Base-by-base conservation (phyloP, 176 grass and related monocot species). In the Elymus sibiricus region DNA sequence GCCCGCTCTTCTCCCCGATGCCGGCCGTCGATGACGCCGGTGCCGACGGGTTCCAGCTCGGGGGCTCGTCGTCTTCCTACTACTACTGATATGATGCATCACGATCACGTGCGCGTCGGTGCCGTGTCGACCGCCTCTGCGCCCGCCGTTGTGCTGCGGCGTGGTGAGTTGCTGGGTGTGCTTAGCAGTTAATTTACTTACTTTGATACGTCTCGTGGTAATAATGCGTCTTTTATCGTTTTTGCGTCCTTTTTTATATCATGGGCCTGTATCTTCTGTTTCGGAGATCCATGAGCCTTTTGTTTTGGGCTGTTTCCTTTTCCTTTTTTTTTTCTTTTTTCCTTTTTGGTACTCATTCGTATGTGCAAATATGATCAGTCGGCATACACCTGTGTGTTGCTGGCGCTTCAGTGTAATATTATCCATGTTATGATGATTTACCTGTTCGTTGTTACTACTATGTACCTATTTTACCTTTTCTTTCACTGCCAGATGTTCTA, bases 1-100 rank as follows among this genome's bases (percentile, higher is more conserved):
- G 97, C 90, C 97, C 97, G 32, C 85, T 99, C 31, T 99, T 99
- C 76, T 95, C 94, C 67, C 97, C 94, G 29, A 99, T 99, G 97
- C 97, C 97, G 0, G 37, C 97, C 44, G 87, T 53, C 24, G 97
- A 99, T 64, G 97, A 99, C 78, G 80, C 86, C 84, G 43, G 76
- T 73, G 86, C 78, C 77, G 97, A 96, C 81, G 94, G 97, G 0
- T 99, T 99, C 89, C 94, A 99, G 90, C 97, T 99, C 78, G 97
- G 92, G 6, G 92, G 94, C 66, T 99, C 97, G 37, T 86, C 96
- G 16, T 90, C 91, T 2, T 90, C 88, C 38, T 95, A 86, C 66
- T 99, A 89, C 97, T 99, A 82, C 80, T 96, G 79, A 87, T 46
- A 21, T 1, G 61, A n/a, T 5, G 19, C 46, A 26, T 13, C 72